Percentiles rank a stretch among this genome's conserved stretches.
phyloP scores from a whole-genome alignment of 306 rosid species.

The Adenanthera pavonina region DNA sequence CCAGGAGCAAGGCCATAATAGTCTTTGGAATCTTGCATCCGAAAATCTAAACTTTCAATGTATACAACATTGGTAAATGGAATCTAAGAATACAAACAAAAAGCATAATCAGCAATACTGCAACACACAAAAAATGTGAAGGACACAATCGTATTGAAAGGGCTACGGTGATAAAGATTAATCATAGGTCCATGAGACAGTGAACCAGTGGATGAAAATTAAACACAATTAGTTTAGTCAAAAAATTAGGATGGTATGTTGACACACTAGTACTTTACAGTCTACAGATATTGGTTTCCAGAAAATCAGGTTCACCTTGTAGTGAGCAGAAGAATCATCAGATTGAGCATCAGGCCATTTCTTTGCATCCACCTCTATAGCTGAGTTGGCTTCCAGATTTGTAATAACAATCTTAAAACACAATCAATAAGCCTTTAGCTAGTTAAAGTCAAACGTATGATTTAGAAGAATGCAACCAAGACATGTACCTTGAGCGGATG shows the following conservation, averaged over 20 bases:
- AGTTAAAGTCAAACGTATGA: not conserved
- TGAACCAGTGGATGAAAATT: slow-evolving; percentile 8
- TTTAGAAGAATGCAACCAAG: slow-evolving; percentile 35
- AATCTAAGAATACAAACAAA: slow-evolving; percentile 51
- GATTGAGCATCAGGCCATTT: slow-evolving; percentile 89
- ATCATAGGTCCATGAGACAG: not conserved
- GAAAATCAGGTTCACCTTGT: slow-evolving; percentile 66
- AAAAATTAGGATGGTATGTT: slow-evolving; percentile 6
- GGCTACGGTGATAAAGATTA: slow-evolving; percentile 1
- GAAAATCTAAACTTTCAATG: slow-evolving; percentile 90
- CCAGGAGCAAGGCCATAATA: slow-evolving; percentile 98
- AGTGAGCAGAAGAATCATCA: slow-evolving; percentile 73
- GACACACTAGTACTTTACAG: not conserved
- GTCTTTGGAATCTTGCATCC: slow-evolving; percentile 90
- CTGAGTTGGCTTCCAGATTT: slow-evolving; percentile 74
- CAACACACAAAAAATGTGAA: not conserved
- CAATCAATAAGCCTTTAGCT: slow-evolving; percentile 27
- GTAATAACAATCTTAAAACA: slow-evolving; percentile 80
- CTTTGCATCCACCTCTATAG: slow-evolving; percentile 79
- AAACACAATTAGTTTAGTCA: not conserved
- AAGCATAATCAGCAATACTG: slow-evolving; percentile 24
- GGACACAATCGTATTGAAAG: not conserved
- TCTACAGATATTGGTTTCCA: slow-evolving; percentile 28
- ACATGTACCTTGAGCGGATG: slow-evolving; percentile 82
- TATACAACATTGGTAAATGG: slow-evolving; percentile 84